A percentile compares a stretch with the other conserved stretches of the same genome.
phyloP scores from a whole-genome alignment of 768 basidiomycete genomes.

The Phylloporus sp. region DNA sequence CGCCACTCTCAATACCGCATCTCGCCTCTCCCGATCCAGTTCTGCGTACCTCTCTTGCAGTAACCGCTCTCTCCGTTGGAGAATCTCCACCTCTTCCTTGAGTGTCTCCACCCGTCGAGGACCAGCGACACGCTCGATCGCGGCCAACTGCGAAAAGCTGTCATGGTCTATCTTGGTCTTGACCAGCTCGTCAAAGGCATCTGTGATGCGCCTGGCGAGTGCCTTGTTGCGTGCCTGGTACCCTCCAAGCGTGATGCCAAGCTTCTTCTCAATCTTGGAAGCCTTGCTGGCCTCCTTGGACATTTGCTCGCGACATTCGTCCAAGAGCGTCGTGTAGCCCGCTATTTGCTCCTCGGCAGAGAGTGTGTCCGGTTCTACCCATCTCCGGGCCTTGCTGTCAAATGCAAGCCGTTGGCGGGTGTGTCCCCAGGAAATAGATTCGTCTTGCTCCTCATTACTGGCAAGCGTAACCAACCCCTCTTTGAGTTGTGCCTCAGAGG shows the following conservation, averaged over 20 bases:
- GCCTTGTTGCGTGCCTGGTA: slow-evolving; percentile 75
- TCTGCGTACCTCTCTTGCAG: slow-evolving; percentile 87
- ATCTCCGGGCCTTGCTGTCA: slow-evolving; percentile 50
- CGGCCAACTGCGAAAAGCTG: slow-evolving; percentile 70
- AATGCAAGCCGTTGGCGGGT: slow-evolving; percentile 61
- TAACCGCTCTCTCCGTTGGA: slow-evolving; percentile 71
- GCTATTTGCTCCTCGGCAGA: slow-evolving; percentile 54
- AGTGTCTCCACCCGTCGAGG: slow-evolving; percentile 76
- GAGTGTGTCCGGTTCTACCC: slow-evolving; percentile 66
- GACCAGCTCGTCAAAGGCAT: slow-evolving; percentile 70
- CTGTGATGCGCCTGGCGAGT: slow-evolving; percentile 57
- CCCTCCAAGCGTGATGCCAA: slow-evolving; percentile 83
- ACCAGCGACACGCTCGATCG: slow-evolving; percentile 70
- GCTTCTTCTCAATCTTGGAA: slow-evolving; percentile 86
- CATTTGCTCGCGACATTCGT: slow-evolving; percentile 66
- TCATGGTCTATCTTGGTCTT: slow-evolving; percentile 66
- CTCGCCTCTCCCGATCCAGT: slow-evolving; percentile 64
- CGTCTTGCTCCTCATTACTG: slow-evolving; percentile 58
- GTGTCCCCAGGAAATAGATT: slow-evolving; percentile 67
- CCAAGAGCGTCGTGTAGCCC: slow-evolving; percentile 61
- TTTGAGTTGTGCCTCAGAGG: slow-evolving; percentile 72
- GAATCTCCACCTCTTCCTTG: slow-evolving; percentile 79
- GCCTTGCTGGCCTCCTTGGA: slow-evolving; percentile 77
- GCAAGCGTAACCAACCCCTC: slow-evolving; percentile 67
- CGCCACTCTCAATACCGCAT: slow-evolving; percentile 54